Base-by-base conservation (phyloP, 208 protist genomes). In the Trichomonas tenax region DNA sequence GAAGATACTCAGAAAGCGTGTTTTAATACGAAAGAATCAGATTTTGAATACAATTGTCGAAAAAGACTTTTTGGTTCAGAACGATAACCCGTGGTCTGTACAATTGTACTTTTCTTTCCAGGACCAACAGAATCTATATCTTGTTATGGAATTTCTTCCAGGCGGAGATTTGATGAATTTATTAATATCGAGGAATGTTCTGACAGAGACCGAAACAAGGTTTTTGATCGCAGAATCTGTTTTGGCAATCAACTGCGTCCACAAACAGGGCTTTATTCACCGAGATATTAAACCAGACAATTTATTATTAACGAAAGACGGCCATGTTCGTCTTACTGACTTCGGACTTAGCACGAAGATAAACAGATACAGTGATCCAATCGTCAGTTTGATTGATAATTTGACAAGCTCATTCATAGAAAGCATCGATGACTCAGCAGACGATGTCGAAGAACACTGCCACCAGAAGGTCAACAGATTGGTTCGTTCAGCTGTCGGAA, bases 81-180 rank as follows among this genome's bases (percentile, higher is more conserved):
- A 95, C 81, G 81, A 97, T 40, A 97, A 97, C 90, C 95, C 96
- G n/a, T 98, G 97, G 97, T 95, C 98, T 4, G 98, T 98, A 1
- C 96, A 97, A 86, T 93, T 98, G 0, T 97, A 97, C 51, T 97
- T 97, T 48, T 98, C 97, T 9, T 98, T 98, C 63, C 97, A 97
- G 90, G 97, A 98, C 89, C 81, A 63, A 0, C 41, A 98, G 36
- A 97, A 97, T 88, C 84, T 98, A 0, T 98, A 98, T 93, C 86
- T 98, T 10, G 95, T 98, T 17, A 98, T 98, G 98, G 98, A 98
- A 81, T 98, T 98, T 96, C 38, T 98, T 34, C 97, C 96, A 38
- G 97, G 98, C 36, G 98, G 98, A 41, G 98, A 98, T 97, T 84
- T 98, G 82, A 98, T 98, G 98, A 96, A 96, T 0, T 46, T 98